Percentiles rank a stretch among this genome's conserved stretches.
Conservation (phyloP, 805 yeast genomes). For the Jamesozyma lodderae region DNA sequence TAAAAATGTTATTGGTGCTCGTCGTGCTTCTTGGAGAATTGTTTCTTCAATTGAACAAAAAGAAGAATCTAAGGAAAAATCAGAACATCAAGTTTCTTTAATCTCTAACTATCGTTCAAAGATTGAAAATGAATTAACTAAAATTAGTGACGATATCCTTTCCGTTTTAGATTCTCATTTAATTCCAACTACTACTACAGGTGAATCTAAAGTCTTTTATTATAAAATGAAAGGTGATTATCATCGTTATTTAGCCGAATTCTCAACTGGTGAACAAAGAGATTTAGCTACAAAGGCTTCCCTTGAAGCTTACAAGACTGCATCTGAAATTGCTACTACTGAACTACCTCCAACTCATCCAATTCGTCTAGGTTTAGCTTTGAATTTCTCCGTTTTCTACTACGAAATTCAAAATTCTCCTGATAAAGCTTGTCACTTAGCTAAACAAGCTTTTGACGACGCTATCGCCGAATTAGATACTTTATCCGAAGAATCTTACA, state of each 20-base stretch:
- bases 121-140: slow-evolving; percentile 85
- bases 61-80: slow-evolving; percentile 90
- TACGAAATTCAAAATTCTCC: slow-evolving; percentile 97
- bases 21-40: slow-evolving; percentile 99
- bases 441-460: slow-evolving; percentile 98
- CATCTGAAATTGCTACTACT: slow-evolving; percentile 93
- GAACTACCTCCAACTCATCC: slow-evolving; percentile 98
- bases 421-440: slow-evolving; percentile 97
- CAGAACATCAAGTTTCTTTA: slow-evolving; percentile 73
- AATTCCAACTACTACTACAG: slow-evolving; percentile 89
- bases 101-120: slow-evolving; percentile 92
- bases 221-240: slow-evolving; percentile 99
- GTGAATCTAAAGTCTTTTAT: slow-evolving; percentile 96
- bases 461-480: slow-evolving; percentile 98
- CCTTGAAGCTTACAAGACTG: slow-evolving; percentile 88
- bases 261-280: slow-evolving; percentile 84
- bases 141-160: slow-evolving; percentile 90
- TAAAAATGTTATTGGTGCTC: slow-evolving; percentile 97
- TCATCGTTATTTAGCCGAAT: slow-evolving; percentile 98
- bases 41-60: slow-evolving; percentile 96
- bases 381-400: slow-evolving; percentile 95
- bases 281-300: slow-evolving; percentile 88
- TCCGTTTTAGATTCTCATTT: slow-evolving; percentile 80
- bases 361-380: slow-evolving; percentile 93
- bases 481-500: slow-evolving; percentile 94